A percentile compares a stretch with the other conserved stretches of the same genome.
These are phyloP conservation scores for Leonotis leonurus DNA, from an alignment of 257 asterid species.

Conservation along the genomic window DNA sequence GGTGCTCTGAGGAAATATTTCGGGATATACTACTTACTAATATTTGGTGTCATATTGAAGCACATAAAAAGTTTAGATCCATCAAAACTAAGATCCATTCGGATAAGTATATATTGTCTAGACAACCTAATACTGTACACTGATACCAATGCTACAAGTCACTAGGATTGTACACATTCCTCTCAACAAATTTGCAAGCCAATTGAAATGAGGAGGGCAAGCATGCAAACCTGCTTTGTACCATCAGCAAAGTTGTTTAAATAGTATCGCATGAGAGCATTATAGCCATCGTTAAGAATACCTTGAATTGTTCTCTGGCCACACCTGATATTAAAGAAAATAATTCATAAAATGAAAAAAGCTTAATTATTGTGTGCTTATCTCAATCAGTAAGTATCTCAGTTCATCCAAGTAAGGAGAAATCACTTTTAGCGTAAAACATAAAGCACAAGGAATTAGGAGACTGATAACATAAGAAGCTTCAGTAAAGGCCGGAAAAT, in stretches of 20 bases:
- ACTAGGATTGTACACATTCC: too few relatives aligned
- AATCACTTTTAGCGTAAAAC: not conserved
- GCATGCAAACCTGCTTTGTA: constrained; percentile 77
- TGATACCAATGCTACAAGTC: too few relatives aligned
- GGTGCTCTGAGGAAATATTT: not conserved
- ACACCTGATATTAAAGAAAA: constrained; percentile 33
- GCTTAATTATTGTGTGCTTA: not conserved
- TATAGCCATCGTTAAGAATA: constrained; percentile 69
- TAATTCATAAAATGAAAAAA: constrained; percentile 6
- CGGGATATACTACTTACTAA: not conserved
- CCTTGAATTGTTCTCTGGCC: constrained; percentile 88
- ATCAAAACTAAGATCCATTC: too few relatives aligned
- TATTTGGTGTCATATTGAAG: too few relatives aligned
- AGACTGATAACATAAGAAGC: not conserved
- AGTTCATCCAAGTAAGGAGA: not conserved
- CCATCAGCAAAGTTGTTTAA: constrained; percentile 94
- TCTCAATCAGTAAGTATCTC: not conserved
- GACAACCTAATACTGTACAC: too few relatives aligned
- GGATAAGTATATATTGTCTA: too few relatives aligned
- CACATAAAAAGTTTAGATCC: too few relatives aligned
- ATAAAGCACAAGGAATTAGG: not conserved
- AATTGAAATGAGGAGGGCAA: constrained; percentile 17
- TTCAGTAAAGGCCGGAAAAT: not conserved
- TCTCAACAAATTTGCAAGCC: constrained; percentile 9
- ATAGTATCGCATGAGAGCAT: constrained; percentile 94